Conservation (phyloP, 345 rosid species). For the Arabidopsis suecica region DNA sequence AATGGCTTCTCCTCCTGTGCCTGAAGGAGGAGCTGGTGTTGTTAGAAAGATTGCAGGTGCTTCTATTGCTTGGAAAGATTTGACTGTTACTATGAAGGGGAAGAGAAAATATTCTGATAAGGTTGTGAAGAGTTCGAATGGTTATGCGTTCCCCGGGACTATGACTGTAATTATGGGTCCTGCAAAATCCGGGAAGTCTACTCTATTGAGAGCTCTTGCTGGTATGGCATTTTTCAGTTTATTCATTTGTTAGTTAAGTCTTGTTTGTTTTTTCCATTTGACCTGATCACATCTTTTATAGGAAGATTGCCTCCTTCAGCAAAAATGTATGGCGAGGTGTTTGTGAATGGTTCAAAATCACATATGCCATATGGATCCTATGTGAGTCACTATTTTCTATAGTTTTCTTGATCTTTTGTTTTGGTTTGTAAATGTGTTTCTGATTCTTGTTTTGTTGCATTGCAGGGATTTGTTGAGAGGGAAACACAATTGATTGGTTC, state of each 20-base stretch:
- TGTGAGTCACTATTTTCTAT: slow-evolving; percentile 58
- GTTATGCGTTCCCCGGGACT: slow-evolving; percentile 95
- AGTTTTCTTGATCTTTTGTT: slow-evolving; percentile 9
- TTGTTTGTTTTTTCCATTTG: background rate
- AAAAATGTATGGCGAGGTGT: slow-evolving; percentile 85
- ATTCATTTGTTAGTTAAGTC: background rate
- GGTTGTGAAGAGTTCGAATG: slow-evolving; percentile 91
- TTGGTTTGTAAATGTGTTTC: background rate
- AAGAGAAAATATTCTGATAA: slow-evolving; percentile 91
- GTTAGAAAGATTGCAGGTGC: slow-evolving; percentile 87
- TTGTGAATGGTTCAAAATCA: slow-evolving; percentile 76
- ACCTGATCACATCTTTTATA: slow-evolving; percentile 44
- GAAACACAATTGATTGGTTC: slow-evolving; percentile 82
- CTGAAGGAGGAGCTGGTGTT: slow-evolving; percentile 52
- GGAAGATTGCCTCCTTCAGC: slow-evolving; percentile 86
- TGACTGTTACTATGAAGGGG: slow-evolving; percentile 87
- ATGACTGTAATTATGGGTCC: slow-evolving; percentile 99
- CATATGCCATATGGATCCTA: slow-evolving; percentile 86
- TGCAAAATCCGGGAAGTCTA: slow-evolving; percentile 96
- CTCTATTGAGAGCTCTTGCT: slow-evolving; percentile 88
- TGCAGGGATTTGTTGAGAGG: slow-evolving; percentile 92
- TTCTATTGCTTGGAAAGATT: slow-evolving; percentile 91
- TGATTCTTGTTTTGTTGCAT: slow-evolving; percentile 7
- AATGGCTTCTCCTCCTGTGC: slow-evolving; percentile 78
- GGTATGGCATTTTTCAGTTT: slow-evolving; percentile 49